Base-by-base conservation (phyloP, 306 rosid species). In the Mucuna pruriens region DNA sequence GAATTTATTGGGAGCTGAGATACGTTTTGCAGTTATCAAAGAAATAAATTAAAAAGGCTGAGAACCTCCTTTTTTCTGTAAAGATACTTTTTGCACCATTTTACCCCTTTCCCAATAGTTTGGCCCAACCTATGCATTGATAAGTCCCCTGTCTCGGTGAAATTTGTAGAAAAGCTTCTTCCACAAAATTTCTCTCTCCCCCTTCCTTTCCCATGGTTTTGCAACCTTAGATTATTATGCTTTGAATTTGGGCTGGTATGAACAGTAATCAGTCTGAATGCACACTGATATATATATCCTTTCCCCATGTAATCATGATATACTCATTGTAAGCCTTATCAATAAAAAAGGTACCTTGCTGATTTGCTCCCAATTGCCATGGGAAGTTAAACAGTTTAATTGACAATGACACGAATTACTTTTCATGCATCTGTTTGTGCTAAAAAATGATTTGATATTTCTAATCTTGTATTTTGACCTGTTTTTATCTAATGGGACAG, bases 401-500 rank as follows among this genome's bases (percentile, higher is more conserved):
- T 44, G 68, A 72, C 54, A 62, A 74, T 46, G 39, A 58, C 46
- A 52, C 25, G 20, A 78, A 68, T 69, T 76, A 23, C 64, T 38
- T 54, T 71, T 42, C 63, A 20, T 64, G 25, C 58, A 51, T 80
- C 60, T 44, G 39, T 38, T 71, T 71, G 11, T 38, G 52, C 58
- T 36, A 34, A 29, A 45, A 55, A 71, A 11, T 40, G 76, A 49
- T 17, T 61, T 84, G 36, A 60, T 71, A 57, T 78, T 81, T 61
- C 80, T 79, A 31, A 54, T 71, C 40, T 49, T 55, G 19, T 73
- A 40, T 54, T 77, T 82, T 65, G 31, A 19, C 58, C 57, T 71
- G 84, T 73, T 60, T 51, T 57, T 54, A 19, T 90, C 62, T 33
- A 81, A 58, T 89, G 87, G 67, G 78, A 76, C 92, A 94, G 98